Percentiles rank a stretch among this genome's conserved stretches.
These are phyloP conservation scores for Boletus vinaceobasis DNA, from an alignment of 768 basidiomycete genomes.

Conservation along the genomic window DNA sequence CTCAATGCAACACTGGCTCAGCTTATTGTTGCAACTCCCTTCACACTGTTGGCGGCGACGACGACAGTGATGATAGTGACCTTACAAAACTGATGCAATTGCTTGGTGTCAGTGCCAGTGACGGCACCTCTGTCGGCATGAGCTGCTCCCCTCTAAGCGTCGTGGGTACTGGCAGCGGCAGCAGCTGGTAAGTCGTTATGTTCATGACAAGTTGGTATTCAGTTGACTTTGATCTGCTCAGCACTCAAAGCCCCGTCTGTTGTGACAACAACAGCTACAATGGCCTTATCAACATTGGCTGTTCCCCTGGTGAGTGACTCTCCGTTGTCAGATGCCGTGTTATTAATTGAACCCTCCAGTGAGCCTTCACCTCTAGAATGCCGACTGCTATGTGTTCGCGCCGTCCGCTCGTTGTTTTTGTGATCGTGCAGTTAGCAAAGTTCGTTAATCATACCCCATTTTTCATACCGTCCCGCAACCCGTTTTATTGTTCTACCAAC, in stretches of 20 bases:
- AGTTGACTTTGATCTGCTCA: not conserved
- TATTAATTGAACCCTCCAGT: conserved; percentile 10
- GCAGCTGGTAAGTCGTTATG: conserved; percentile 16
- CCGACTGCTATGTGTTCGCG: not conserved
- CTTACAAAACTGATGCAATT: not conserved
- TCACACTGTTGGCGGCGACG: not conserved
- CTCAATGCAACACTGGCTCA: conserved; percentile 22
- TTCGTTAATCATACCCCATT: conserved; percentile 16
- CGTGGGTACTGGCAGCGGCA: not conserved
- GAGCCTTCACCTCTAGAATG: conserved; percentile 10
- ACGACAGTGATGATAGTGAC: not conserved
- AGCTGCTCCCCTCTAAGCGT: conserved; percentile 31
- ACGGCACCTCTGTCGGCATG: conserved; percentile 18
- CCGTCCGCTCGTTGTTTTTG: conserved; percentile 19
- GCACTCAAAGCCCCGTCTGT: conserved; percentile 32
- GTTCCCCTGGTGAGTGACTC: conserved; percentile 33
- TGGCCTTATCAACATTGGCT: conserved; percentile 40
- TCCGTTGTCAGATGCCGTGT: not conserved
- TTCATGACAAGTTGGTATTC: accelerated
- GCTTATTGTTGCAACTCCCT: conserved; percentile 20
- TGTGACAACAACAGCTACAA: conserved; percentile 34
- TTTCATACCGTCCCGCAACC: not conserved
- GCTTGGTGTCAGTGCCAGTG: accelerated
- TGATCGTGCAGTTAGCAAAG: not conserved
- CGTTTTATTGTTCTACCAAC: not conserved